Conservation (phyloP, 306 rosid species). For the Quercus wislizeni region DNA sequence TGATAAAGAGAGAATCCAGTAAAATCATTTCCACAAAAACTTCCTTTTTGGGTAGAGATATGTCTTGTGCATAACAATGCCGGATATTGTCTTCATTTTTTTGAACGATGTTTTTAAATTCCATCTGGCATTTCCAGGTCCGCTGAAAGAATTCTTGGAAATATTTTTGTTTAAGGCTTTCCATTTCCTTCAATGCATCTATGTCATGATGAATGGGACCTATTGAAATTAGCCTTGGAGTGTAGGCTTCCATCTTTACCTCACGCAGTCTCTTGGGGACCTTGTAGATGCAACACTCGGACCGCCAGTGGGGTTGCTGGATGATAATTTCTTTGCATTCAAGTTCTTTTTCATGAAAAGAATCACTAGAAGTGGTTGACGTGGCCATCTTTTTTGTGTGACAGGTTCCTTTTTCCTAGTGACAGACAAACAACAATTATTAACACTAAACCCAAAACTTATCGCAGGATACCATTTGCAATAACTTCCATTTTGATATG, state of each 20-base stretch:
- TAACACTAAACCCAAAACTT: too few species aligned
- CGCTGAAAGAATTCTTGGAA: background rate
- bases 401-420: too few species aligned
- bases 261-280: conserved; percentile 17
- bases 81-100: background rate
- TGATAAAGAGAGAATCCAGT: background rate
- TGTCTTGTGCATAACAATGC: background rate
- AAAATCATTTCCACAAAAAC: background rate
- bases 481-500: too few species aligned
- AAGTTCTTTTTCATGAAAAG: background rate
- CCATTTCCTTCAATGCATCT: background rate
- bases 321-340: background rate
- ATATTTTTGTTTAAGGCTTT: background rate
- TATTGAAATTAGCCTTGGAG: conserved; percentile 20
- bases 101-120: background rate
- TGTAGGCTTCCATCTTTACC: conserved; percentile 13
- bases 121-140: background rate
- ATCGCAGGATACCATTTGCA: too few species aligned
- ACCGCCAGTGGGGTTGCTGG: background rate
- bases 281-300: background rate
- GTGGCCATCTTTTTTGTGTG: too few species aligned
- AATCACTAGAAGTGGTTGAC: background rate
- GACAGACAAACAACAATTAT: background rate
- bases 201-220: conserved; percentile 17
- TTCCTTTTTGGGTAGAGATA: too few species aligned